These are phyloP conservation scores for Marasmius fiardii DNA, from an alignment of 1,284 basidiomycete species.

Conservation along the genomic window DNA sequence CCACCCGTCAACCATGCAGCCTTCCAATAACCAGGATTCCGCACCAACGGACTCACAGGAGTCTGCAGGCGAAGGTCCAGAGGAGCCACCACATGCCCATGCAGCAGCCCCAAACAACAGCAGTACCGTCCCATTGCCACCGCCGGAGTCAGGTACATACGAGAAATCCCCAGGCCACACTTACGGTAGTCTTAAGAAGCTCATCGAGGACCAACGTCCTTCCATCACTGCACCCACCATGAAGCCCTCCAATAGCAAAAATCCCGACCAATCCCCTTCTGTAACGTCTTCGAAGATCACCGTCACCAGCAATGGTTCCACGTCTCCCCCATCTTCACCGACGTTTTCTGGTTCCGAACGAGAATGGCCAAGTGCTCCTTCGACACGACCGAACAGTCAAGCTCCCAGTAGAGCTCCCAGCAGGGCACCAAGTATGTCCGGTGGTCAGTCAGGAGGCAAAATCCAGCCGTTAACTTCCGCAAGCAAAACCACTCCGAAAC, in stretches of 20 bases:
- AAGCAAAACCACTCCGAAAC: slow-evolving; percentile 4
- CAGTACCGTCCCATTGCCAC: slow-evolving; percentile 46
- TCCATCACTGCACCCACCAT: slow-evolving; percentile 16
- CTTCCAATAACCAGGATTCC: slow-evolving; percentile 37
- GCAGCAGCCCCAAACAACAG: slow-evolving; percentile 19
- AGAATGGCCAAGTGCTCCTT: slow-evolving; percentile 59
- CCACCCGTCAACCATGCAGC: slow-evolving; percentile 16
- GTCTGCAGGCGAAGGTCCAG: slow-evolving; percentile 52
- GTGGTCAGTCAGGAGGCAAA: slow-evolving; percentile 46
- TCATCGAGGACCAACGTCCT: slow-evolving; percentile 31
- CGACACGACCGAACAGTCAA: slow-evolving; percentile 57
- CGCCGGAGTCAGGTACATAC: slow-evolving; percentile 46
- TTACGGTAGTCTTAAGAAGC: slow-evolving; percentile 41
- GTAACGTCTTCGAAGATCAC: slow-evolving; percentile 7
- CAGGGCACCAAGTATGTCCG: slow-evolving; percentile 50
- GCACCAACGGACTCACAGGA: slow-evolving; percentile 45
- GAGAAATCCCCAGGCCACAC: slow-evolving; percentile 58
- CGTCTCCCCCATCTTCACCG: slow-evolving; percentile 33
- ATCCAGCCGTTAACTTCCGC: slow-evolving; percentile 16
- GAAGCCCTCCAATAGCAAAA: neutral
- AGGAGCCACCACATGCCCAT: slow-evolving; percentile 48
- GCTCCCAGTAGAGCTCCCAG: slow-evolving; percentile 56
- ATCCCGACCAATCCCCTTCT: neutral
- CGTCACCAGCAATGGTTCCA: slow-evolving; percentile 17
- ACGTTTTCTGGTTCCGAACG: slow-evolving; percentile 17